Percentiles rank a stretch among this genome's conserved stretches.
These are phyloP conservation scores for Pichia sp. DNA, from an alignment of 1,139 yeast species.

Conservation along the genomic window DNA sequence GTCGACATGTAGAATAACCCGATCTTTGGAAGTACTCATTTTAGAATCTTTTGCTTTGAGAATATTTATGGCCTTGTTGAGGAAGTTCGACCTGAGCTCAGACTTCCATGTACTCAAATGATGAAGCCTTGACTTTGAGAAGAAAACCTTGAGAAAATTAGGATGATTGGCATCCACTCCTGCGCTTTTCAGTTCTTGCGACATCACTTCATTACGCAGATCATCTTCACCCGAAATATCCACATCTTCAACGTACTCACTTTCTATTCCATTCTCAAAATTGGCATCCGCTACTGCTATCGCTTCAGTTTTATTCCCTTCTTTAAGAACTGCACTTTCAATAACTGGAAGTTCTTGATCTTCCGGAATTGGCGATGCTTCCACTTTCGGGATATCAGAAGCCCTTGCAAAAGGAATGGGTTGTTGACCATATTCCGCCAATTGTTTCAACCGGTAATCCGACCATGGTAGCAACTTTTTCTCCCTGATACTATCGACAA, in stretches of 20 bases:
- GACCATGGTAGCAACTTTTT: conserved; percentile 58
- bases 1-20: conserved; percentile 68
- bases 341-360: background rate
- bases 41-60: conserved; percentile 6
- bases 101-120: conserved; percentile 86
- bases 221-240: conserved; percentile 8
- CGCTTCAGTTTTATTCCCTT: conserved; percentile 4
- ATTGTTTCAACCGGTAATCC: conserved; percentile 41
- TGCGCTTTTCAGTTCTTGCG: conserved; percentile 8
- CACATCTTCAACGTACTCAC: background rate
- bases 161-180: conserved; percentile 67
- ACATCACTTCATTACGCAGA: conserved; percentile 2
- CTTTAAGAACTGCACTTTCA: background rate
- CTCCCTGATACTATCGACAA: conserved; percentile 51
- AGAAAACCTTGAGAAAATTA: conserved; percentile 61
- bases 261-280: background rate
- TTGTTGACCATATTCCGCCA: conserved; percentile 14
- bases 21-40: background rate
- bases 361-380: background rate
- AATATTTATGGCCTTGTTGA: conserved; percentile 33
- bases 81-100: conserved; percentile 56
- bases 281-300: conserved; percentile 9
- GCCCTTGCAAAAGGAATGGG: conserved; percentile 1
- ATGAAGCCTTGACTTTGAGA: conserved; percentile 77
- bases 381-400: background rate